Evolutionary conservation across 2,329 filamentous ascomycete genomes (phyloP), one percentile per base, ranked within the genome.

Genomic region (Talaromyces sp.): DNA sequence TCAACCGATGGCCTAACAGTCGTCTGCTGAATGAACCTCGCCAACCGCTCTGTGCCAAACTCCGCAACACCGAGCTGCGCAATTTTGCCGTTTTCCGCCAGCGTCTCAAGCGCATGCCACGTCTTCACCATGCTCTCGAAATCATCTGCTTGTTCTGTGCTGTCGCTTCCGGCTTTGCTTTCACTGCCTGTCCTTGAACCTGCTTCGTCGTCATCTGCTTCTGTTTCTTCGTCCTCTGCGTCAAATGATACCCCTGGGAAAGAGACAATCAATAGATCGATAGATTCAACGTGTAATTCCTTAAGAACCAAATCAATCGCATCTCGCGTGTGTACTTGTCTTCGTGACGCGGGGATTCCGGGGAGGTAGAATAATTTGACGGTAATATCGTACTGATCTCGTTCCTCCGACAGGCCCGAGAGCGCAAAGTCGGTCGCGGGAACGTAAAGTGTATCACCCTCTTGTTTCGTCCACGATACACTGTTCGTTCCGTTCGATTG

Each of bases 221-320:
- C 89, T 70, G 90, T 86, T 79, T 89, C 93, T 74, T 96, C 92
- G 75, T 93, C 93, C 73, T 95, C 91, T 58, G 93, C 93, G 71
- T 97, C 93, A 72, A 98, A 98, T 6, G 91, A 91, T 77, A 98
- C 89, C 57, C 92, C 93, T 0, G 95, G 94, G 77, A 97, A 98
- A 0, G 92, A 96, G 10, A 94, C 88, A 68, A 99, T 95, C 52
- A 99, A 84, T 33, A 99, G 85, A 75, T 98, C 92, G 68, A 98
- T 88, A 33, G 85, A 88, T 9, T 85, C 77, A 8, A 93, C 87
- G 62, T 88, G 85, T 65, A 99, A 81, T 77, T 96, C 92, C 75
- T 89, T 90, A 69, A 90, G 83, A 10, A 98, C 93, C 10, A 97
- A 79, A 60, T 87, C 82, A 69, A 99, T 83, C 1, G 95, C 94